phyloP scores from a whole-genome alignment of 805 yeast genomes.

The Candida michaelii region DNA sequence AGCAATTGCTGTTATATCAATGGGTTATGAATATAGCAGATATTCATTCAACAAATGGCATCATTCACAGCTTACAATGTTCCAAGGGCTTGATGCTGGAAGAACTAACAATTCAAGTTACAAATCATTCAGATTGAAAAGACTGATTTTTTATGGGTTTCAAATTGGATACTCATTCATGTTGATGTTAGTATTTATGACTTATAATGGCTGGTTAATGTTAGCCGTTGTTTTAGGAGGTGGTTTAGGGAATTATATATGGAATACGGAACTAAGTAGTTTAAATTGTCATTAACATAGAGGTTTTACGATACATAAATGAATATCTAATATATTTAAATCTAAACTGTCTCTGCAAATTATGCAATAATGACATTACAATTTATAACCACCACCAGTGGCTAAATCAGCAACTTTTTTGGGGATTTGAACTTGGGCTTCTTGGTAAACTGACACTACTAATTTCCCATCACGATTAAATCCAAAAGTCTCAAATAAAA shows the following conservation, averaged over 20 bases:
- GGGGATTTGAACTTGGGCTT: slow-evolving; percentile 24
- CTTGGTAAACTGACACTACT: slow-evolving; percentile 35
- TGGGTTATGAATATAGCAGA: slow-evolving; percentile 62
- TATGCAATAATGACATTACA: background rate
- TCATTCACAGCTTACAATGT: slow-evolving; percentile 2
- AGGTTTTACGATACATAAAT: too few relatives aligned
- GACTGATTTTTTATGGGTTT: slow-evolving; percentile 53
- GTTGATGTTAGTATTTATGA: slow-evolving; percentile 82
- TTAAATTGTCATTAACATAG: slow-evolving; percentile 8
- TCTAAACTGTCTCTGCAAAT: background rate
- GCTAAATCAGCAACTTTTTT: slow-evolving; percentile 16
- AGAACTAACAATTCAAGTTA: slow-evolving; percentile 6
- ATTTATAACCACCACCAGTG: slow-evolving; percentile 13
- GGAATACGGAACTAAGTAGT: slow-evolving; percentile 36
- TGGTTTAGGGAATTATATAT: slow-evolving; percentile 60
- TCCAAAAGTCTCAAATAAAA: slow-evolving; percentile 26
- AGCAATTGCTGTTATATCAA: slow-evolving; percentile 47
- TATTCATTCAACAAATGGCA: slow-evolving; percentile 30
- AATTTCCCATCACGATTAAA: slow-evolving; percentile 30
- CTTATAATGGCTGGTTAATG: slow-evolving; percentile 86
- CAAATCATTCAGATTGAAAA: slow-evolving; percentile 22
- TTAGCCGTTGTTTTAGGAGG: slow-evolving; percentile 72
- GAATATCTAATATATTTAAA: background rate
- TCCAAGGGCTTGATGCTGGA: slow-evolving; percentile 6
- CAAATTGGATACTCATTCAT: slow-evolving; percentile 71